A percentile compares a stretch with the other conserved stretches of the same genome.
phyloP scores from a whole-genome alignment of 2,329 filamentous ascomycete species.

The Botryotinia convoluta region DNA sequence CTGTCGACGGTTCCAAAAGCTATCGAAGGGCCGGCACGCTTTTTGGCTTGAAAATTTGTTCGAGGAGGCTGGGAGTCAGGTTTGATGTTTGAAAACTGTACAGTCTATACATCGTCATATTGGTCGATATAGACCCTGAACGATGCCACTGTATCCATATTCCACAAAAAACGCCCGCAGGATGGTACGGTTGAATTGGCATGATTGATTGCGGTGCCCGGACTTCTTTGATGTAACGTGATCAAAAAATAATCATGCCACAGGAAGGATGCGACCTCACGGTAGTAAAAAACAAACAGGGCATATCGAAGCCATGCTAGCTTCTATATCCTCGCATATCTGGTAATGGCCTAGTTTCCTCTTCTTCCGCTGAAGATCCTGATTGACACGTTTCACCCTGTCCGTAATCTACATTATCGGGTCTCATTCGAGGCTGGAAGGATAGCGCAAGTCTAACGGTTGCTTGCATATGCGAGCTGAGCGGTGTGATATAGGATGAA shows the following conservation, averaged over 20 bases:
- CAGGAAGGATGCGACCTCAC: neutral
- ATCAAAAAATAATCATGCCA: conserved; percentile 1
- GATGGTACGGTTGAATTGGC: neutral
- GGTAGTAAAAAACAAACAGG: neutral
- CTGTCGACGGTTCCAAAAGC: conserved; percentile 22
- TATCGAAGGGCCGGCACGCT: conserved; percentile 22
- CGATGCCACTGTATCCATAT: neutral
- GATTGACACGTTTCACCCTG: conserved; percentile 29
- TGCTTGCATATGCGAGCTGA: conserved; percentile 18
- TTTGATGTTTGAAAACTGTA: neutral
- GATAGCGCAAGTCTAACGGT: conserved; percentile 9
- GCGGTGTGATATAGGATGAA: conserved; percentile 13
- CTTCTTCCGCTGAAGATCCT: conserved; percentile 26
- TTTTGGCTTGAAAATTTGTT: conserved; percentile 13
- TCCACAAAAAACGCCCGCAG: neutral
- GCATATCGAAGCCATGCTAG: conserved; percentile 15
- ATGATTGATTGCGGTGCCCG: neutral
- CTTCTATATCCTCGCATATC: conserved; percentile 23
- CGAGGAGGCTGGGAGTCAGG: conserved; percentile 14
- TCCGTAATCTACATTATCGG: conserved; percentile 26
- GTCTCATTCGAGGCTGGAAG: conserved; percentile 21
- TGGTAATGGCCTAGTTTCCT: conserved; percentile 23
- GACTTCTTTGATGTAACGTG: neutral
- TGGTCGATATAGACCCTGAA: neutral
- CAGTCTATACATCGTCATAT: neutral